Conservation (phyloP, 345 rosid species). For the Mallotus nudiflorus region DNA sequence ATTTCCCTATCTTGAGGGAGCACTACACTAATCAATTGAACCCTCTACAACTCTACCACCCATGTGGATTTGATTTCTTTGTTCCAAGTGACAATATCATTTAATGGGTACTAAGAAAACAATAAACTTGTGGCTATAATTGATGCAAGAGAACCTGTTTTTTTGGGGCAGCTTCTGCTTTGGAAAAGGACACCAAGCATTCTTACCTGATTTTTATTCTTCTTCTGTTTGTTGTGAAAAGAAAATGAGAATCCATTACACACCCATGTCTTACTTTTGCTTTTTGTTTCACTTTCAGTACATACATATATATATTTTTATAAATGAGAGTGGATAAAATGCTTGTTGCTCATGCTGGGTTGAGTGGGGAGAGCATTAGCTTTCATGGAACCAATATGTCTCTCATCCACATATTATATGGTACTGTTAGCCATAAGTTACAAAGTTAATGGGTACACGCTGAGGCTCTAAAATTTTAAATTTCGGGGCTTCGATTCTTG, state of each 20-base stretch:
- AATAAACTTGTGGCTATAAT: conserved; percentile 12
- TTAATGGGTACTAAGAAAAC: conserved; percentile 6
- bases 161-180: too few relatives aligned
- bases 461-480: too few relatives aligned
- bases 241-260: conserved; percentile 29
- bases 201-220: not conserved
- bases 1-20: too few relatives aligned
- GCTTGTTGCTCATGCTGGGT: not conserved
- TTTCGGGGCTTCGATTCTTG: too few relatives aligned
- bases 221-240: not conserved
- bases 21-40: too few relatives aligned
- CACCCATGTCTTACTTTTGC: not conserved
- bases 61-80: conserved; percentile 9
- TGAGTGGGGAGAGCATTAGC: conserved; percentile 39
- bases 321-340: conserved; percentile 22
- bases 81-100: conserved; percentile 7
- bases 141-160: not conserved
- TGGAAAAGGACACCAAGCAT: conserved; percentile 10
- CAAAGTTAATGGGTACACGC: too few relatives aligned
- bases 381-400: conserved; percentile 14
- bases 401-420: too few relatives aligned
- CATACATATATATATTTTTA: not conserved
- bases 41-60: not conserved
- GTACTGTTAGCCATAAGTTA: too few relatives aligned
- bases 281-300: too few relatives aligned